These are phyloP conservation scores for Rubia tinctorum DNA, from an alignment of 305 asterid species.

Conservation along the genomic window DNA sequence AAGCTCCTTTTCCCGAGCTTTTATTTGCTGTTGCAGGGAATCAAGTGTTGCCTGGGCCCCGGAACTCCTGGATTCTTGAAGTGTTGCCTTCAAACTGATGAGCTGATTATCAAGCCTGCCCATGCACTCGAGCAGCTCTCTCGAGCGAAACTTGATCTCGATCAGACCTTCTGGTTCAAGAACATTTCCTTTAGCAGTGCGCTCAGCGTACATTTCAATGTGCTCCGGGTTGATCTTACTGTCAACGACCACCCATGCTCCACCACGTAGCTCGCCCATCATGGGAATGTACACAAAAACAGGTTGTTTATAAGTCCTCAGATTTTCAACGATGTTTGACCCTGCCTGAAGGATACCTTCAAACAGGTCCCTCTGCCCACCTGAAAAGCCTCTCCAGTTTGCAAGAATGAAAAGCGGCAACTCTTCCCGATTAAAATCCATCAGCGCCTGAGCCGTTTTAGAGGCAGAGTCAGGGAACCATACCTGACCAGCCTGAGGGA, in stretches of 20 bases:
- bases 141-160: slow-evolving; percentile 81
- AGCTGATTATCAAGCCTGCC: slow-evolving; percentile 79
- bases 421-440: slow-evolving; percentile 88
- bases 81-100: slow-evolving; percentile 49
- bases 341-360: slow-evolving; percentile 99
- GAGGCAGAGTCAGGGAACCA: slow-evolving; percentile 99
- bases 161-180: slow-evolving; percentile 96
- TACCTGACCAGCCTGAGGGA: slow-evolving; percentile 98
- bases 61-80: slow-evolving; percentile 40
- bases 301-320: slow-evolving; percentile 77
- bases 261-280: slow-evolving; percentile 99
- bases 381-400: slow-evolving; percentile 99
- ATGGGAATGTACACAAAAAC: slow-evolving; percentile 91
- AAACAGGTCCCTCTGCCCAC: slow-evolving; percentile 97
- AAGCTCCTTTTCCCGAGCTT: slow-evolving; percentile 81
- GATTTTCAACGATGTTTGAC: slow-evolving; percentile 91
- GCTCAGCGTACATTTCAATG: slow-evolving; percentile 94
- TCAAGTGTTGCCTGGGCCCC: slow-evolving; percentile 28
- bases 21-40: slow-evolving; percentile 51
- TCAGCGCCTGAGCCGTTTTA: slow-evolving; percentile 94
- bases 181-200: slow-evolving; percentile 90
- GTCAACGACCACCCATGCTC: slow-evolving; percentile 98
- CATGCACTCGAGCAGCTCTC: slow-evolving; percentile 94
- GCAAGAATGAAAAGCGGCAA: slow-evolving; percentile 93
- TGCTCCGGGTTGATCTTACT: slow-evolving; percentile 92